These are phyloP conservation scores for Microdochium paspali DNA, from an alignment of 2,329 filamentous ascomycete species.

Conservation along the genomic window DNA sequence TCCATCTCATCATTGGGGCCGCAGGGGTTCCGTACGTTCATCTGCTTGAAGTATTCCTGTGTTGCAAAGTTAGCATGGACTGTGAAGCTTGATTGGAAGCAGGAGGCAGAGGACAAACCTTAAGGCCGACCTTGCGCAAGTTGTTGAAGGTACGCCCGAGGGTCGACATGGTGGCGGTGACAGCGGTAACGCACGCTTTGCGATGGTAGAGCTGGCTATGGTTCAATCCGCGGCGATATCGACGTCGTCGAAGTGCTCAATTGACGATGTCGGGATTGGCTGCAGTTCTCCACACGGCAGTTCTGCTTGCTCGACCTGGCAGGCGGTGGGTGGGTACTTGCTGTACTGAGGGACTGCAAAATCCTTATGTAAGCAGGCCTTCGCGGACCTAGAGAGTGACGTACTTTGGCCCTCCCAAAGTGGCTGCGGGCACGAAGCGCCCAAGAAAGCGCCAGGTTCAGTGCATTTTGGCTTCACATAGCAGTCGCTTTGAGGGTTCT, in stretches of 20 bases:
- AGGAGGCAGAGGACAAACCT: conserved; percentile 43
- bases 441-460: too few species aligned
- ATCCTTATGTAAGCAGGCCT: neutral
- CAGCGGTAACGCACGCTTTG: conserved; percentile 6
- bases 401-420: neutral
- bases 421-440: too few species aligned
- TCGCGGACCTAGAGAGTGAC: neutral
- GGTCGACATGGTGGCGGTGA: conserved; percentile 67
- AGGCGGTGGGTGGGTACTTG: neutral
- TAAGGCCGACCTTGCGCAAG: conserved; percentile 77
- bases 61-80: conserved; percentile 24
- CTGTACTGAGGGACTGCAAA: neutral
- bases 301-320: neutral
- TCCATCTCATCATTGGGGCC: conserved; percentile 10
- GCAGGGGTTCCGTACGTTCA: conserved; percentile 61
- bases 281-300: neutral
- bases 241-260: neutral
- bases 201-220: conserved; percentile 1
- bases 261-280: conserved; percentile 7
- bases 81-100: neutral
- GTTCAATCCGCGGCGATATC: conserved; percentile 8
- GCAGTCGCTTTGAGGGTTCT: neutral
- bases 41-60: conserved; percentile 84
- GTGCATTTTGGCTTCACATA: too few species aligned
- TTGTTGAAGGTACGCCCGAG: conserved; percentile 79